Evolutionary conservation across 1,284 basidiomycete species (phyloP).

Genomic region (Anthracocystis setariae): DNA sequence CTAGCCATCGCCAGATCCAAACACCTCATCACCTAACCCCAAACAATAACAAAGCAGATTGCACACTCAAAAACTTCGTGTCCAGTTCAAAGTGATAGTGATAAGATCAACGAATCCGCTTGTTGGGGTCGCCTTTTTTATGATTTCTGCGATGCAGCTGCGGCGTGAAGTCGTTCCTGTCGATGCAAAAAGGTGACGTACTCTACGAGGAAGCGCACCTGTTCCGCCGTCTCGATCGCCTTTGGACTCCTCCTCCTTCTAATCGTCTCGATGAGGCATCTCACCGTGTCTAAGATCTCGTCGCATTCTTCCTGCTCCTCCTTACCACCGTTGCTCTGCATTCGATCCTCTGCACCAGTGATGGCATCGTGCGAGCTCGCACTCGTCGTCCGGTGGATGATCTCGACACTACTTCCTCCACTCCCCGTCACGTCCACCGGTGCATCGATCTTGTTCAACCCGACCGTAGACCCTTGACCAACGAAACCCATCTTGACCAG

Average conservation of each 20-base stretch:
- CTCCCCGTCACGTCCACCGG: background rate
- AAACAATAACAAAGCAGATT: background rate
- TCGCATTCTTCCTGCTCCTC: constrained; percentile 26
- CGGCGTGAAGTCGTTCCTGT: constrained; percentile 33
- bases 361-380: constrained; percentile 3
- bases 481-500: constrained; percentile 86
- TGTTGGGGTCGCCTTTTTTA: too few species aligned
- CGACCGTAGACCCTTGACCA: constrained; percentile 7
- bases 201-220: constrained; percentile 60
- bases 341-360: background rate
- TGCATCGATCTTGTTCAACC: background rate
- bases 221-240: constrained; percentile 67
- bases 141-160: background rate
- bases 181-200: constrained; percentile 53
- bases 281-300: constrained; percentile 32
- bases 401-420: constrained; percentile 8
- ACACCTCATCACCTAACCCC: constrained; percentile 9
- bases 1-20: constrained; percentile 8
- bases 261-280: constrained; percentile 56
- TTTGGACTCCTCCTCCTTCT: constrained; percentile 60
- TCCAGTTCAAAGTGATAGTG: too few species aligned
- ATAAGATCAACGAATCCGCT: too few species aligned
- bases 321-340: background rate
- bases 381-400: constrained; percentile 19
- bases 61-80: too few species aligned